Percentiles rank a stretch among this genome's conserved stretches.
phyloP scores from a whole-genome alignment of 176 grass and related monocot genomes.

The Themeda triandra region DNA sequence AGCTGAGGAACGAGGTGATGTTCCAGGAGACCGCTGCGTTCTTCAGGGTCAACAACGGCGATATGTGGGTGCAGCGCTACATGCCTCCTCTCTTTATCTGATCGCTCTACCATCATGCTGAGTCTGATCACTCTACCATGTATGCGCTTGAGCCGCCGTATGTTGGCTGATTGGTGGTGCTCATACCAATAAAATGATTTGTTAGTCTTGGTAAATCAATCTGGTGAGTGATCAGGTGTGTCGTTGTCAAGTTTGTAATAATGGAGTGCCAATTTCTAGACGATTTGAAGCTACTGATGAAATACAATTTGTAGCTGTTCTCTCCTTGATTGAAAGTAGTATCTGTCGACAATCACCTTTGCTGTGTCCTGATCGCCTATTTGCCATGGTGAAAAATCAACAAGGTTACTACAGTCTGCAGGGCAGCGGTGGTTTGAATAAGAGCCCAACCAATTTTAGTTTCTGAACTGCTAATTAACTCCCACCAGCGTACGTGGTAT shows the following conservation, averaged over 20 bases:
- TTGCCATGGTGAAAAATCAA: background rate
- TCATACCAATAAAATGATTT: background rate
- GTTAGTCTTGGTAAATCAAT: background rate
- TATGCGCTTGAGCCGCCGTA: background rate
- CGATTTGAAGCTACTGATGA: background rate
- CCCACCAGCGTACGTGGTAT: too few species aligned
- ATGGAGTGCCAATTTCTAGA: background rate
- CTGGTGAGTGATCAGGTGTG: background rate
- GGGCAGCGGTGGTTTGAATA: background rate
- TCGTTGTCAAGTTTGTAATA: background rate
- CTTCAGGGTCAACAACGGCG: background rate
- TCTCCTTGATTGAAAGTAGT: background rate
- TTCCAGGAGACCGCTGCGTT: background rate
- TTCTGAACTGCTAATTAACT: too few species aligned
- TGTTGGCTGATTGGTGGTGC: background rate
- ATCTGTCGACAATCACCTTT: background rate
- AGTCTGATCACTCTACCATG: background rate
- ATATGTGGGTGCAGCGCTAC: slow-evolving; percentile 13
- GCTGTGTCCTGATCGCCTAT: background rate
- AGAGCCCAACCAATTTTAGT: background rate
- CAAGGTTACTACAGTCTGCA: background rate
- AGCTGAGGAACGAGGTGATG: background rate
- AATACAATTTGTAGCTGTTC: background rate
- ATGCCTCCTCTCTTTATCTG: background rate
- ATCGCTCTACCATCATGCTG: background rate